phyloP scores from a whole-genome alignment of 1,284 basidiomycete genomes.

The Moniliella sp. region DNA sequence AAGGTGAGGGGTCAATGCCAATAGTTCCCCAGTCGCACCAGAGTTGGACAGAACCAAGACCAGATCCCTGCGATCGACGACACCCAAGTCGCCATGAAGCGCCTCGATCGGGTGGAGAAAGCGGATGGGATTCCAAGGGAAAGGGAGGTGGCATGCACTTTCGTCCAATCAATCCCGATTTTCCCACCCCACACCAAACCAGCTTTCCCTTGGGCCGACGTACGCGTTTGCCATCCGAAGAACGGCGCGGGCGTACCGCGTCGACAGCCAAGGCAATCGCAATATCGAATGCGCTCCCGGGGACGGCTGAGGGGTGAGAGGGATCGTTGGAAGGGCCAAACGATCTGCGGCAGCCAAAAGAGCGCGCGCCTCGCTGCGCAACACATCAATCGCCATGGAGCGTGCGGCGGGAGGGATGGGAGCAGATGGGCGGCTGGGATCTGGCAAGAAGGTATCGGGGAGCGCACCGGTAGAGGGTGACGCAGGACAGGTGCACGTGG shows the following conservation, averaged over 20 bases:
- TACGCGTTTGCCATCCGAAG: no score
- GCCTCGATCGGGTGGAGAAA: slow-evolving; percentile 35
- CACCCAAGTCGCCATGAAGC: slow-evolving; percentile 35
- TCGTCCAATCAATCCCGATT: slow-evolving; percentile 23
- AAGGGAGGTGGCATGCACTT: slow-evolving; percentile 21
- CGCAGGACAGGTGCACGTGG: no score
- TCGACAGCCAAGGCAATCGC: no score
- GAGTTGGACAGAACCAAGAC: slow-evolving; percentile 34
- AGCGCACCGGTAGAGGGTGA: no score
- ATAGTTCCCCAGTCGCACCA: slow-evolving; percentile 33
- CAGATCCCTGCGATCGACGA: slow-evolving; percentile 29
- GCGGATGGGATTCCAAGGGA: slow-evolving; percentile 32
- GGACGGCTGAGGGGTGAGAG: no score
- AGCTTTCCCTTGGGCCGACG: no score
- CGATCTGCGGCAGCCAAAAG: not conserved
- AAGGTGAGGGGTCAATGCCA: slow-evolving; percentile 29
- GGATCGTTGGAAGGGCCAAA: no score
- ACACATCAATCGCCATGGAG: not conserved
- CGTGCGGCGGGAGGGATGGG: no score
- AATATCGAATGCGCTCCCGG: no score
- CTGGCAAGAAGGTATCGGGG: no score
- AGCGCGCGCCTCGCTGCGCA: not conserved
- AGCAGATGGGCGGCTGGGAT: no score
- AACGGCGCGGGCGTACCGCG: no score
- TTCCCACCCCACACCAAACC: slow-evolving; percentile 35